Conservation (phyloP, 1,284 basidiomycete species). For the Cryptococcus neoformans region DNA sequence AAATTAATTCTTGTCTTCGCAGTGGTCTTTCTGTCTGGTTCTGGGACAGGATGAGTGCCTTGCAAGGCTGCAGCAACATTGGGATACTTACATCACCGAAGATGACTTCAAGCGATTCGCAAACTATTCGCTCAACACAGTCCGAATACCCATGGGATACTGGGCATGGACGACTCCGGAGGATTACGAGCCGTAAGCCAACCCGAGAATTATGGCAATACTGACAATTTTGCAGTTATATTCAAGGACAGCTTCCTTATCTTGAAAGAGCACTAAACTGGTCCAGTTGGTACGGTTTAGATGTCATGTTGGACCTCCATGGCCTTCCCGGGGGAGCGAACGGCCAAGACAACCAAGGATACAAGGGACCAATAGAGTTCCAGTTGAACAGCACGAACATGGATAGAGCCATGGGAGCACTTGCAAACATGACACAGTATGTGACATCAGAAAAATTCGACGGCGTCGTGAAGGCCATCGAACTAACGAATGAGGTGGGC, state of each 20-base stretch:
- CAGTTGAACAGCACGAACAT: slow-evolving; percentile 29
- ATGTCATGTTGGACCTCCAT: slow-evolving; percentile 47
- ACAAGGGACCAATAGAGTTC: slow-evolving; percentile 28
- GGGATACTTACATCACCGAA: slow-evolving; percentile 45
- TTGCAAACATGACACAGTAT: slow-evolving; percentile 51
- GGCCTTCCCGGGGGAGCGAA: slow-evolving; percentile 25
- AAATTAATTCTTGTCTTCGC: background rate
- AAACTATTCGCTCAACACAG: slow-evolving; percentile 34
- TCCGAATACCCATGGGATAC: slow-evolving; percentile 40
- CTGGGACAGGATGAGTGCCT: slow-evolving; percentile 29
- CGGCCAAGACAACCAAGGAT: slow-evolving; percentile 49
- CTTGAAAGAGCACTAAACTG: slow-evolving; percentile 34
- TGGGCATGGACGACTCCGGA: slow-evolving; percentile 39
- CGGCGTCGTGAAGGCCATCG: slow-evolving; percentile 54
- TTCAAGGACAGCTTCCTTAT: slow-evolving; percentile 32
- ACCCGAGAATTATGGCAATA: background rate
- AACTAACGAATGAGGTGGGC: slow-evolving; percentile 44
- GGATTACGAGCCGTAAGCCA: slow-evolving; percentile 45
- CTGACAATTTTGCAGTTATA: slow-evolving; percentile 11
- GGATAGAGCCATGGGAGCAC: slow-evolving; percentile 30
- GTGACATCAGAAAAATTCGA: slow-evolving; percentile 29
- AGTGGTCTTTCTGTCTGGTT: slow-evolving; percentile 31
- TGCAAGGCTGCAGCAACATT: slow-evolving; percentile 28
- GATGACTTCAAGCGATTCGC: slow-evolving; percentile 46
- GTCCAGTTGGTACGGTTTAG: slow-evolving; percentile 36